phyloP scores from a whole-genome alignment of 2,329 filamentous ascomycete genomes.

The Aureobasidium uvarum region DNA sequence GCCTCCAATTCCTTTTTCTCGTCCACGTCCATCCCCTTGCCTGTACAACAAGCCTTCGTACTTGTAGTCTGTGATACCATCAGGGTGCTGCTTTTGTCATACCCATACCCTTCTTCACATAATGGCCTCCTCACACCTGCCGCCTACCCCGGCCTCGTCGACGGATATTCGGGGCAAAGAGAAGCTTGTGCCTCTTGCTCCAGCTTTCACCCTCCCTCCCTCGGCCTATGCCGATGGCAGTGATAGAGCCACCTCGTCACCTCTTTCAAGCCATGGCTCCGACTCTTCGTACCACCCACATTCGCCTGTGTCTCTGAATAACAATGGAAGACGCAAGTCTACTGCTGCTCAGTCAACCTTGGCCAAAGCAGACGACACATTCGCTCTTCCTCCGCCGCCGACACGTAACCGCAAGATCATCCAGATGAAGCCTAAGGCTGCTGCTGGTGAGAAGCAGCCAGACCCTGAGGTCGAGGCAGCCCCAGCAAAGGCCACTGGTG shows the following conservation, averaged over 20 bases:
- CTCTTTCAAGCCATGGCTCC: conserved; percentile 48
- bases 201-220: conserved; percentile 72
- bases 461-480: conserved; percentile 30
- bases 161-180: conserved; percentile 74
- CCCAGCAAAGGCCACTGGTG: conserved; percentile 38
- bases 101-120: background rate
- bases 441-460: conserved; percentile 37
- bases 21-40: conserved; percentile 13
- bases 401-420: conserved; percentile 94
- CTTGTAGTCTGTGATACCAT: background rate
- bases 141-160: conserved; percentile 75
- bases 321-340: conserved; percentile 36
- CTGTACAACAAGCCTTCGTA: background rate
- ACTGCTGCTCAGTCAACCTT: conserved; percentile 32
- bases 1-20: background rate
- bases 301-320: conserved; percentile 46
- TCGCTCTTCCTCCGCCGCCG: conserved; percentile 85
- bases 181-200: conserved; percentile 58
- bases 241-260: conserved; percentile 49
- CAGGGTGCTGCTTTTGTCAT: background rate
- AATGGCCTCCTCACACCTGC: conserved; percentile 67
- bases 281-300: conserved; percentile 53
- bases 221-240: conserved; percentile 59
- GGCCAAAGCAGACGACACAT: conserved; percentile 56
- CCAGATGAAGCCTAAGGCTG: conserved; percentile 78